phyloP scores from a whole-genome alignment of 2,329 filamentous ascomycete species.

The Fusarium temperatum region DNA sequence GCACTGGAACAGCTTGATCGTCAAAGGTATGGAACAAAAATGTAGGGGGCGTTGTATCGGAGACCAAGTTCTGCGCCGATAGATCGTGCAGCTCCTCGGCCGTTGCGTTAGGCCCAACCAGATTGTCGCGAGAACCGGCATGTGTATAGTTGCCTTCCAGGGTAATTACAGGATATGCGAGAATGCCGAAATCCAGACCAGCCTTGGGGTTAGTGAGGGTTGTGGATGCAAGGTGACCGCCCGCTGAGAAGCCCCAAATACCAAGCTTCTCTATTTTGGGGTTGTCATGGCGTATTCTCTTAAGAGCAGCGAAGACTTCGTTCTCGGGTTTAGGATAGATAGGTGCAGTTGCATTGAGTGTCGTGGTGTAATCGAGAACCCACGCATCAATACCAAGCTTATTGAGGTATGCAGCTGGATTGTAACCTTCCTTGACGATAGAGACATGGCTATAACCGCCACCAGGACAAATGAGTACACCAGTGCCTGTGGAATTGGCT shows the following conservation, averaged over 20 bases:
- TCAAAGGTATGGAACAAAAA: conserved; percentile 21
- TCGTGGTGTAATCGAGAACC: conserved; percentile 20
- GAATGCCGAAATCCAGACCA: conserved; percentile 10
- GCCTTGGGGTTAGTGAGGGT: conserved; percentile 15
- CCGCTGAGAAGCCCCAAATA: conserved; percentile 26
- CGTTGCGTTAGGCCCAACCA: not conserved
- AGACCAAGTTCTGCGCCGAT: conserved; percentile 19
- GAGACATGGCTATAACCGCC: conserved; percentile 15
- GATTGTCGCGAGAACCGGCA: conserved; percentile 9
- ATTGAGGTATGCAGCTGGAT: conserved; percentile 15
- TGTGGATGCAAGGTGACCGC: conserved; percentile 20
- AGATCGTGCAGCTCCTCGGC: not conserved
- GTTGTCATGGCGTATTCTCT: conserved; percentile 1
- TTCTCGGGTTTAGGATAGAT: conserved; percentile 11
- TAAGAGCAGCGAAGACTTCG: conserved; percentile 3
- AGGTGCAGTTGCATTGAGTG: conserved; percentile 4
- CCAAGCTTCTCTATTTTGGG: conserved; percentile 2
- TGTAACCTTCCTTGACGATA: conserved; percentile 11
- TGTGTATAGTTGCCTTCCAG: conserved; percentile 10
- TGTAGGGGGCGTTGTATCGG: conserved; percentile 7
- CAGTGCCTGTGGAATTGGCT: conserved; percentile 1
- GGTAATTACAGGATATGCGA: conserved; percentile 14
- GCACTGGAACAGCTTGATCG: conserved; percentile 10
- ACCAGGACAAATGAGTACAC: conserved; percentile 3
- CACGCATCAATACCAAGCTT: conserved; percentile 8